Evolutionary conservation across 345 rosid species (phyloP).

Genomic region (Citrus sinensis): DNA sequence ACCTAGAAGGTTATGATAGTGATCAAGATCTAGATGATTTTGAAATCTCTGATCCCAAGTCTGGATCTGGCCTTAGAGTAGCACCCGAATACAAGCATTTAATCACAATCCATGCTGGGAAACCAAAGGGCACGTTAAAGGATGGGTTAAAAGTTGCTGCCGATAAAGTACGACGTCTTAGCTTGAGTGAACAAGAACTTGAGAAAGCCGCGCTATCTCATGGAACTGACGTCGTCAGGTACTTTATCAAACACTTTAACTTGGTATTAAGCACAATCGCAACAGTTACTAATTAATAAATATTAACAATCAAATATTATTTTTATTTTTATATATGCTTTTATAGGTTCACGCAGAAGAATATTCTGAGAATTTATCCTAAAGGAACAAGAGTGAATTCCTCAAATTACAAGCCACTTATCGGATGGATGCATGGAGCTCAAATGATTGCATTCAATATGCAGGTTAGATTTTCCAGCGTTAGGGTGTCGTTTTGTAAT

Average conservation of each 20-base stretch:
- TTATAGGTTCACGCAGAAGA: constrained; percentile 75
- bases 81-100: constrained; percentile 39
- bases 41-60: constrained; percentile 21
- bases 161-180: constrained; percentile 62
- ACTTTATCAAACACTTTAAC: neutral
- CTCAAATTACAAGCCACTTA: constrained; percentile 81
- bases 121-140: constrained; percentile 47
- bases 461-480: constrained; percentile 41
- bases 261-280: too few species aligned
- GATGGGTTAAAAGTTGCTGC: constrained; percentile 38
- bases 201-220: constrained; percentile 52
- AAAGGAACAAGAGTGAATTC: constrained; percentile 83
- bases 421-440: constrained; percentile 98
- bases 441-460: constrained; percentile 98
- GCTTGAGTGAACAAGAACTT: constrained; percentile 71
- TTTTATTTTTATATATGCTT: neutral
- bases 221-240: constrained; percentile 63
- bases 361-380: constrained; percentile 81
- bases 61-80: constrained; percentile 8
- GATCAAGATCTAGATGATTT: constrained; percentile 4
- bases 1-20: constrained; percentile 38
- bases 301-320: too few species aligned
- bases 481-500: too few species aligned
- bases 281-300: neutral
- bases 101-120: constrained; percentile 58